These are phyloP conservation scores for Penicillium coffeae DNA, from an alignment of 495 filamentous ascomycete species.

Conservation along the genomic window DNA sequence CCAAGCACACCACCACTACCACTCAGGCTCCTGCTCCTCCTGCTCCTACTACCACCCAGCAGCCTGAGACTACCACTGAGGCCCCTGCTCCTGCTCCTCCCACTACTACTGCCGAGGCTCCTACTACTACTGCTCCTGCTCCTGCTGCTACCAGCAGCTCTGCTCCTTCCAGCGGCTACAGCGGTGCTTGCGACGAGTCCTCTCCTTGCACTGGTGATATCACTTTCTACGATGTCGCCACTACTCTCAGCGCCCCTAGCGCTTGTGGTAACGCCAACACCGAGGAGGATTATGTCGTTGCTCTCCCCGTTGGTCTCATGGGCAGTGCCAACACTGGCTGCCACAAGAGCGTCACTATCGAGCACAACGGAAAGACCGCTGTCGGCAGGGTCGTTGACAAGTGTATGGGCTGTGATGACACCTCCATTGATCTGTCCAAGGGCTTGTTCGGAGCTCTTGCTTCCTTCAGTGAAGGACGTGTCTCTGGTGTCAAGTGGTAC, in stretches of 20 bases:
- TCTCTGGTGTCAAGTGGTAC: constrained; percentile 33
- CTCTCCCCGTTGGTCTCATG: constrained; percentile 50
- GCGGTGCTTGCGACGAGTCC: constrained; percentile 32
- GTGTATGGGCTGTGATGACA: constrained; percentile 62
- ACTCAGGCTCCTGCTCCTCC: constrained; percentile 4
- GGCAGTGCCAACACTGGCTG: constrained; percentile 62
- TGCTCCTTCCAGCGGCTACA: constrained; percentile 20
- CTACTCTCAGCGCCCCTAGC: constrained; percentile 33
- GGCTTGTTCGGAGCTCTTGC: constrained; percentile 39
- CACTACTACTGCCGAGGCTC: constrained; percentile 7
- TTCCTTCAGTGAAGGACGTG: constrained; percentile 24
- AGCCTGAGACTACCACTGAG: not conserved
- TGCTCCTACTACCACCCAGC: not conserved
- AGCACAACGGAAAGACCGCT: constrained; percentile 49
- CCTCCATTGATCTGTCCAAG: constrained; percentile 45
- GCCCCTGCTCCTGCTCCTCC: not conserved
- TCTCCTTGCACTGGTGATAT: constrained; percentile 38
- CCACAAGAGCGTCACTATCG: constrained; percentile 62
- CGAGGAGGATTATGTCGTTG: constrained; percentile 42
- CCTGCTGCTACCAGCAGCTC: constrained; percentile 13
- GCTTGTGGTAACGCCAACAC: constrained; percentile 45
- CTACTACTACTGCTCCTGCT: constrained; percentile 7
- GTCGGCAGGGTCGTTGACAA: constrained; percentile 65
- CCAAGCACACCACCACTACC: not conserved
- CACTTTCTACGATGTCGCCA: constrained; percentile 48